Conservation (phyloP, 805 yeast species). For the Candida andamanensis region DNA sequence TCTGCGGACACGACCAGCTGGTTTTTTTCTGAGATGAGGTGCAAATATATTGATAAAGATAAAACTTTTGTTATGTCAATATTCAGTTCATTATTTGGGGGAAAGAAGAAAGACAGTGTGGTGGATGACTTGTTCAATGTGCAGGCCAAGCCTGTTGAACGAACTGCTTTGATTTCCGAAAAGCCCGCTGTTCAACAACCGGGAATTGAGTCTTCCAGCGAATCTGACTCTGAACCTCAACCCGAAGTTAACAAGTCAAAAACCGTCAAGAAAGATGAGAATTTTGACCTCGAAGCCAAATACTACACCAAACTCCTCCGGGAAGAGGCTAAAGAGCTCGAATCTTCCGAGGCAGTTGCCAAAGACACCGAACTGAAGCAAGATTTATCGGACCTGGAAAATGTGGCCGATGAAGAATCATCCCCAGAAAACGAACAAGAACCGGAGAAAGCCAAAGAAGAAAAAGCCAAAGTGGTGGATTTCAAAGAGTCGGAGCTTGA, state of each 20-base stretch:
- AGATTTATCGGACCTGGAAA: conserved; percentile 5
- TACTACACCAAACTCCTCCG: conserved; percentile 48
- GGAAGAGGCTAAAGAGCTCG: conserved; percentile 14
- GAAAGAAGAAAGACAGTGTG: conserved; percentile 21
- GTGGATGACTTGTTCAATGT: conserved; percentile 25
- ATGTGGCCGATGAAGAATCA: conserved; percentile 8
- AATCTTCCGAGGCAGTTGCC: conserved; percentile 6
- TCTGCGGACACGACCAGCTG: no score
- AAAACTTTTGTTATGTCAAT: conserved; percentile 35
- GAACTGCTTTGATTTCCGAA: conserved; percentile 29
- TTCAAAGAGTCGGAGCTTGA: conserved; percentile 67
- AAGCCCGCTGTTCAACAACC: conserved; percentile 18
- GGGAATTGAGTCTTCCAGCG: conserved; percentile 12
- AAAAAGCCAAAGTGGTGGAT: conserved; percentile 48
- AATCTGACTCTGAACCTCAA: conserved; percentile 33
- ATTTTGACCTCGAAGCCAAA: conserved; percentile 50
- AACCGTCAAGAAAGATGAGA: conserved; percentile 10
- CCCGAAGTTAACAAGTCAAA: conserved; percentile 16
- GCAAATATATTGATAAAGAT: no score
- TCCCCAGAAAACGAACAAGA: conserved; percentile 10
- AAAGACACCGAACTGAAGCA: conserved; percentile 8
- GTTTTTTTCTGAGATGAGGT: conserved; percentile 14
- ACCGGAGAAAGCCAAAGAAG: conserved; percentile 10
- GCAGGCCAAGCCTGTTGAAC: conserved; percentile 32
- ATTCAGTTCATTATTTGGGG: conserved; percentile 31